A percentile compares a stretch with the other conserved stretches of the same genome.
Conservation (phyloP, 1,284 basidiomycete genomes). For the Apiotrichum brassicae region DNA sequence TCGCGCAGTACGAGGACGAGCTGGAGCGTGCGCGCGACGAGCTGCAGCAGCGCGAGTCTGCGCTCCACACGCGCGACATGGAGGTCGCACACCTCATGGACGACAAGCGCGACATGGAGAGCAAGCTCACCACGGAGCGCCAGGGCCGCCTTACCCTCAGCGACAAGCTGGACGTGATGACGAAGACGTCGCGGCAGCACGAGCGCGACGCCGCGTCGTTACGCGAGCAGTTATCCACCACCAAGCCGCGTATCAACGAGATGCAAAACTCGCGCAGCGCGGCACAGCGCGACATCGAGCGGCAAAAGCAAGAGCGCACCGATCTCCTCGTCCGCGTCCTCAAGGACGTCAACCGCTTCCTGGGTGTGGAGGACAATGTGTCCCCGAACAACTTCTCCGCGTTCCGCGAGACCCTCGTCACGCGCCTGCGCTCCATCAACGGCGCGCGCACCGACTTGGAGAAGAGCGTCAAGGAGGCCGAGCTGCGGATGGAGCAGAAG, state of each 20-base stretch:
- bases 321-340: conserved; percentile 85
- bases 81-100: conserved; percentile 66
- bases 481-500: conserved; percentile 49
- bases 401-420: conserved; percentile 83
- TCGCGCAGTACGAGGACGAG: conserved; percentile 73
- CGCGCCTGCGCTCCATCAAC: conserved; percentile 72
- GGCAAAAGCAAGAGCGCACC: conserved; percentile 87
- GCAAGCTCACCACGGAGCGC: conserved; percentile 69
- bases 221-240: conserved; percentile 59
- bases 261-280: conserved; percentile 68
- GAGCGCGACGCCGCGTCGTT: conserved; percentile 60
- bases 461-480: conserved; percentile 72
- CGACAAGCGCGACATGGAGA: conserved; percentile 69
- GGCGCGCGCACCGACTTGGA: conserved; percentile 82
- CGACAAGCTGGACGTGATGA: conserved; percentile 73
- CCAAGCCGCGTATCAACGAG: conserved; percentile 75
- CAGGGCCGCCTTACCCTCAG: conserved; percentile 74
- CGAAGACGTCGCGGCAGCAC: conserved; percentile 56
- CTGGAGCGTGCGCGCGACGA: conserved; percentile 67
- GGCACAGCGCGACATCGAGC: conserved; percentile 73
- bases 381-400: conserved; percentile 71
- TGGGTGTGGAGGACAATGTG: conserved; percentile 60
- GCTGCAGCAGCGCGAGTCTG: conserved; percentile 60
- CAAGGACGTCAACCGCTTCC: conserved; percentile 89
- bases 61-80: conserved; percentile 61